These are phyloP conservation scores for Gnetum montanum DNA, from an alignment of 75 land plant species.

Conservation along the genomic window DNA sequence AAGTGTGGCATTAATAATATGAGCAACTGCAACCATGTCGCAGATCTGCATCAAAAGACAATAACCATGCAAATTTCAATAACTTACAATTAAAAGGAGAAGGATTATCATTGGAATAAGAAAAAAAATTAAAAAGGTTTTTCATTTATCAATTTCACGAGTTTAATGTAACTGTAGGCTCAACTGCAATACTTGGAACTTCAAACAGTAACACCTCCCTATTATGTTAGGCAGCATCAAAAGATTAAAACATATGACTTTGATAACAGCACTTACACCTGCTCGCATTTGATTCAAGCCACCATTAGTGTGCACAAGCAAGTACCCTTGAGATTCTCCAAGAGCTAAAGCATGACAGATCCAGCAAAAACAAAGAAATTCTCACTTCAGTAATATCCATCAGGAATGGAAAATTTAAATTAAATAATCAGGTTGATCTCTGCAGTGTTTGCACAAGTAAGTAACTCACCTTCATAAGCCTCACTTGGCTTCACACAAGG, in stretches of 20 bases:
- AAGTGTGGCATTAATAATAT: slow-evolving; percentile 87
- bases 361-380: too few relatives aligned
- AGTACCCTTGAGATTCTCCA: slow-evolving; percentile 30
- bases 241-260: background rate
- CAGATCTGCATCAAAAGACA: slow-evolving; percentile 52
- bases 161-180: too few relatives aligned
- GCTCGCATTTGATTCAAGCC: slow-evolving; percentile 55
- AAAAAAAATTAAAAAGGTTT: too few relatives aligned
- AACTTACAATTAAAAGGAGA: background rate
- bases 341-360: slow-evolving; percentile 9
- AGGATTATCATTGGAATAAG: background rate
- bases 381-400: too few relatives aligned
- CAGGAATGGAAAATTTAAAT: too few relatives aligned
- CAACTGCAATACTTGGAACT: too few relatives aligned
- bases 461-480: slow-evolving; percentile 26
- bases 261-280: slow-evolving; percentile 29
- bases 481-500: slow-evolving; percentile 44
- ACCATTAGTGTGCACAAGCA: slow-evolving; percentile 44
- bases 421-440: too few relatives aligned
- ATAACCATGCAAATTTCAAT: background rate
- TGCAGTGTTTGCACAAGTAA: too few relatives aligned
- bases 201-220: too few relatives aligned
- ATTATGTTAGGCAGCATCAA: background rate
- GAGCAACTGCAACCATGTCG: slow-evolving; percentile 99
- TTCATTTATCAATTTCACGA: too few relatives aligned